Evolutionary conservation across 257 asterid genomes (phyloP), one percentile per base, ranked within the genome.

Genomic region (Nicotiana otophora): DNA sequence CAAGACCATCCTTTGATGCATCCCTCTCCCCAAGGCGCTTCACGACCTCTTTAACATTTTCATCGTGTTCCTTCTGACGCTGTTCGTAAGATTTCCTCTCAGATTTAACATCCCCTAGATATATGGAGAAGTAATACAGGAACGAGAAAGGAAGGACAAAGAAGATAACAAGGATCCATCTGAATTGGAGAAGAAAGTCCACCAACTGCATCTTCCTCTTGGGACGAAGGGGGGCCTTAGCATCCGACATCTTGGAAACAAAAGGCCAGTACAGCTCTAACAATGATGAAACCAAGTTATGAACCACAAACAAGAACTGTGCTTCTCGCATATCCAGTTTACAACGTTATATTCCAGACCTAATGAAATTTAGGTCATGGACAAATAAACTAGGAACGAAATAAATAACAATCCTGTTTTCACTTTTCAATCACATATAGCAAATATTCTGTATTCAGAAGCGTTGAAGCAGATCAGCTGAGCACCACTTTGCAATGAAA

Each of bases 171-270:
- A 72, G 4, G 79, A 72, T 72, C 79, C 79, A 72, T 46, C 79
- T 31, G 23, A 72, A 72, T 7, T 28, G 31, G 5, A 72, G 61
- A 72, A 95, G 91, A 86, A 88, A 95, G 89, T 95, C 98, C 87
- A 95, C 98, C 95, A 91, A 88, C 53, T 84, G 48, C 92, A 89
- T 91, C 97, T 95, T 95, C 84, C 98, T 92, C 93, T 91, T 95
- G 58, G 97, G 96, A 81, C 93, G 92, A n/a, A 92, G 82, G 5
- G 97, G 96, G 72, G 92, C 94, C 92, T 91, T 96, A 60, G 92
- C 95, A 86, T 92, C 96, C 34, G 98, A 86, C 98, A 95, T 95
- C 17, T 78, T 82, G 74, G 76, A 76, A 69, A 82, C 87, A 81
- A 81, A 36, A 72, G 20, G 61, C 14, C 89, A 86, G 58, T 86